A percentile compares a stretch with the other conserved stretches of the same genome.
These are phyloP conservation scores for Apocynum venetum DNA, from an alignment of 257 asterid species.

Conservation along the genomic window DNA sequence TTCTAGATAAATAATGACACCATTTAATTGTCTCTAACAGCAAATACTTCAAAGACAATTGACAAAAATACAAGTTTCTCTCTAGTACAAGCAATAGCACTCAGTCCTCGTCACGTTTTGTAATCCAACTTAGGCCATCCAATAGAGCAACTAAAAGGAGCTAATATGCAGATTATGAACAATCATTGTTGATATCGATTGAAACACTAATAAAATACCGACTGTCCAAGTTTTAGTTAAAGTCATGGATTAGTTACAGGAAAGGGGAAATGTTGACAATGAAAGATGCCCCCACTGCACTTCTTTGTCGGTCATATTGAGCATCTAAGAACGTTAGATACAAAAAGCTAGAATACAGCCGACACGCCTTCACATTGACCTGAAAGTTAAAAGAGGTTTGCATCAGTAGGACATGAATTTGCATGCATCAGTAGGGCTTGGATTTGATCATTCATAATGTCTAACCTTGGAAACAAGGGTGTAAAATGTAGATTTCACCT, in stretches of 20 bases:
- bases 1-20: background rate
- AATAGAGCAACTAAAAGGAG: background rate
- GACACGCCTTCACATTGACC: background rate
- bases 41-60: background rate
- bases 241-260: conserved; percentile 3
- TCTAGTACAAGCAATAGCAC: background rate
- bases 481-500: background rate
- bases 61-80: background rate
- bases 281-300: conserved; percentile 11
- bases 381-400: background rate
- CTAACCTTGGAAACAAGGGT: background rate
- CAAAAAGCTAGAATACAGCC: conserved; percentile 2
- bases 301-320: conserved; percentile 3
- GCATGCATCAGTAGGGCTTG: background rate
- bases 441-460: background rate
- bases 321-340: background rate
- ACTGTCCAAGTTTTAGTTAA: background rate
- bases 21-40: background rate
- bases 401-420: background rate
- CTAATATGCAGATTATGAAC: background rate
- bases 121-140: background rate
- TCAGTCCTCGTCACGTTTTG: background rate
- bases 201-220: background rate
- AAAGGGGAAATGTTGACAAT: background rate
- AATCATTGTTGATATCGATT: conserved; percentile 1